Conservation (phyloP, 2,329 filamentous ascomycete genomes). For the Colletotrichum lupini region DNA sequence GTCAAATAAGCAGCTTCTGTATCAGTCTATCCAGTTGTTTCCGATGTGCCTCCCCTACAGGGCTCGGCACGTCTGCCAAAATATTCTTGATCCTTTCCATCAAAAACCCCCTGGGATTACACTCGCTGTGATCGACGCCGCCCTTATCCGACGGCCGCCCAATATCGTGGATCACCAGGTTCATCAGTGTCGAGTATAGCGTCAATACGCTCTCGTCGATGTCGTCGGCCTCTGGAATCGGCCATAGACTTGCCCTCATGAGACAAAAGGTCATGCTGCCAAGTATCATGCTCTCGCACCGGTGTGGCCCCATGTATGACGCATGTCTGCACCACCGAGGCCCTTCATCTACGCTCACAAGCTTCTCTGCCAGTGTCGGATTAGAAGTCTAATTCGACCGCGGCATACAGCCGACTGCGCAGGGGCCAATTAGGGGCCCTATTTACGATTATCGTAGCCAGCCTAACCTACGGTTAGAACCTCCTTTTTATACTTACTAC, state of each 20-base stretch:
- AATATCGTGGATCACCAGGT: slow-evolving; percentile 43
- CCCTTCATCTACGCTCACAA: slow-evolving; percentile 44
- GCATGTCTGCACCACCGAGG: slow-evolving; percentile 48
- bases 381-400: no score
- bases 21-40: slow-evolving; percentile 32
- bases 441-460: no score
- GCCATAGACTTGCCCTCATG: slow-evolving; percentile 46
- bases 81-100: slow-evolving; percentile 37
- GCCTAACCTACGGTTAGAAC: no score
- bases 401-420: no score
- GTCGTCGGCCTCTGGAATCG: slow-evolving; percentile 40
- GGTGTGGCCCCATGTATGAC: slow-evolving; percentile 47
- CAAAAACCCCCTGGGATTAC: slow-evolving; percentile 39
- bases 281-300: slow-evolving; percentile 50
- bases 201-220: slow-evolving; percentile 40
- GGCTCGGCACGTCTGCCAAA: slow-evolving; percentile 37
- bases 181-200: slow-evolving; percentile 40
- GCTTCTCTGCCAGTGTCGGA: slow-evolving; percentile 41
- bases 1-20: slow-evolving; percentile 21
- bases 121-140: slow-evolving; percentile 37
- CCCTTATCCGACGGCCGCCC: slow-evolving; percentile 32
- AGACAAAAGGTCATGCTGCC: slow-evolving; percentile 49
- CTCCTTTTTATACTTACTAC: no score
- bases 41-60: slow-evolving; percentile 19
- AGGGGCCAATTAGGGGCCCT: no score